These are phyloP conservation scores for Biscutella laevigata DNA, from an alignment of 441 rosid genomes.

Conservation along the genomic window DNA sequence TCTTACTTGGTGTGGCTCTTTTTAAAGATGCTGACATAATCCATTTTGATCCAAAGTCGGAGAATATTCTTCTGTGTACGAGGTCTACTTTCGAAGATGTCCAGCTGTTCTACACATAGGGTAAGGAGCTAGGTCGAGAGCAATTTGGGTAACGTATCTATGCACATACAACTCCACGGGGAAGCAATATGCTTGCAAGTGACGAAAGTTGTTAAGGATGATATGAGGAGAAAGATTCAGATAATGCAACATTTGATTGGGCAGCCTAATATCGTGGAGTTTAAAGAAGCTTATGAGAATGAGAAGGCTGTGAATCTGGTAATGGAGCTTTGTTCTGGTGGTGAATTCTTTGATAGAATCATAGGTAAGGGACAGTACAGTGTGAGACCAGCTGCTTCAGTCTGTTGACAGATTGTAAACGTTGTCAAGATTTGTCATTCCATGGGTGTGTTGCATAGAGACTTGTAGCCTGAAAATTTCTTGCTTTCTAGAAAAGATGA, in stretches of 20 bases:
- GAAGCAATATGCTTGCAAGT: conserved; percentile 44
- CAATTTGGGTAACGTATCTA: conserved; percentile 50
- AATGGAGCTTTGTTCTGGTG: conserved; percentile 58
- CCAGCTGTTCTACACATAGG: conserved; percentile 34
- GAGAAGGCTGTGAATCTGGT: conserved; percentile 41
- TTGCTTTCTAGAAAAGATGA: conserved; percentile 45
- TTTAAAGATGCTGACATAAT: conserved; percentile 95
- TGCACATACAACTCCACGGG: conserved; percentile 53
- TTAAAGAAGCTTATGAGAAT: conserved; percentile 50
- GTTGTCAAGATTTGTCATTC: conserved; percentile 49
- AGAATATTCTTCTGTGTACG: conserved; percentile 90
- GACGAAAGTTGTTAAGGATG: conserved; percentile 41
- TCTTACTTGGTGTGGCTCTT: conserved; percentile 80
- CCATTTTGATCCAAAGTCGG: conserved; percentile 99
- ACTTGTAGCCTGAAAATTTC: conserved; percentile 56
- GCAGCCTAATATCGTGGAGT: conserved; percentile 49
- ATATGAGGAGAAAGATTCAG: conserved; percentile 47
- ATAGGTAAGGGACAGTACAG: conserved; percentile 43
- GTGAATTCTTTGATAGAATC: conserved; percentile 46
- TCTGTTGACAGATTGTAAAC: conserved; percentile 42
- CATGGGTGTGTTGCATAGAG: conserved; percentile 55
- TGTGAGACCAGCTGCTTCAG: conserved; percentile 44
- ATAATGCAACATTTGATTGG: conserved; percentile 63
- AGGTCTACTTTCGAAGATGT: conserved; percentile 68
- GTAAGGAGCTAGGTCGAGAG: conserved; percentile 49